Conservation (phyloP, 257 asterid genomes). For the Marsdenia floribunda region DNA sequence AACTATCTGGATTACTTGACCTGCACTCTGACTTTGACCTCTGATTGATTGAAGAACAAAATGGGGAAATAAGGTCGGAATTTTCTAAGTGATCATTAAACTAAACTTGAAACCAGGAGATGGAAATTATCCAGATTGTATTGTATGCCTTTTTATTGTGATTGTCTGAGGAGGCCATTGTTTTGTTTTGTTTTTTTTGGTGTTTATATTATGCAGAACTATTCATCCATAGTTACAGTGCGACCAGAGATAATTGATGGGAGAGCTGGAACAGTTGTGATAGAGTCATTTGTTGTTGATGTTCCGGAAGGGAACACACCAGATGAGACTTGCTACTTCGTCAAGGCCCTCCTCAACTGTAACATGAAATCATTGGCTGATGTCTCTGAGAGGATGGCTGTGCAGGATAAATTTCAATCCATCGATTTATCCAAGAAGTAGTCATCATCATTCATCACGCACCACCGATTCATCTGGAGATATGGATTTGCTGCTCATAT, state of each 20-base stretch:
- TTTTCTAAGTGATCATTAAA: not conserved
- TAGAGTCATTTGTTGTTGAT: slow-evolving; percentile 76
- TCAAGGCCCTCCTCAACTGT: slow-evolving; percentile 68
- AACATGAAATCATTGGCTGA: slow-evolving; percentile 80
- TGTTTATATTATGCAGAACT: slow-evolving; percentile 46
- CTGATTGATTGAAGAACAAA: not conserved
- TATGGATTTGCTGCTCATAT: no score
- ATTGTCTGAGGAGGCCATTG: not conserved
- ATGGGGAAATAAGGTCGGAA: not conserved
- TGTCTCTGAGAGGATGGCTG: slow-evolving; percentile 72
- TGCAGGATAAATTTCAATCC: slow-evolving; percentile 27
- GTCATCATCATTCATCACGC: not conserved
- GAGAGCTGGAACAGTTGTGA: slow-evolving; percentile 54
- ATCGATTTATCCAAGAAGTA: not conserved
- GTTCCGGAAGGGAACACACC: slow-evolving; percentile 77
- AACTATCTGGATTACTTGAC: not conserved
- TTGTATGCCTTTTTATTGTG: not conserved
- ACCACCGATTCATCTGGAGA: not conserved
- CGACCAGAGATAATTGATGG: slow-evolving; percentile 62
- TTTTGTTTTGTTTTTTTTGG: not conserved
- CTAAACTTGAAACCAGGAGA: not conserved
- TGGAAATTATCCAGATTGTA: not conserved
- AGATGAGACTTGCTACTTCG: slow-evolving; percentile 84
- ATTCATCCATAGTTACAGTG: slow-evolving; percentile 65
- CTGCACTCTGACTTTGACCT: not conserved